A percentile compares a stretch with the other conserved stretches of the same genome.
Evolutionary conservation across 2,329 filamentous ascomycete genomes (phyloP).

Genomic region (Botrytis fragariae): DNA sequence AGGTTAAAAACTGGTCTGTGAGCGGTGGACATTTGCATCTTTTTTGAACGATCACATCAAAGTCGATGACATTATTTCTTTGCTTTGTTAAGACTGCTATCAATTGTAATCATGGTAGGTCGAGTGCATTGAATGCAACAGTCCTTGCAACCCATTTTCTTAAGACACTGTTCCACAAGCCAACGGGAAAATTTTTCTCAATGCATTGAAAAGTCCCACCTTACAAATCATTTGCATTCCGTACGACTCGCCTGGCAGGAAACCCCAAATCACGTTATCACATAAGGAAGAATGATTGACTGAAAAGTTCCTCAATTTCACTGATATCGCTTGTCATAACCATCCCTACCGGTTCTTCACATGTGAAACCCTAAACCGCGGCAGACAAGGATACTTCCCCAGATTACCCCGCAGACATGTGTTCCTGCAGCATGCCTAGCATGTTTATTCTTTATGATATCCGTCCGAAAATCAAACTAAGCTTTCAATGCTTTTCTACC

Average conservation of each 20-base stretch:
- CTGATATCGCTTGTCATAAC: neutral
- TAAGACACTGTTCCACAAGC: neutral
- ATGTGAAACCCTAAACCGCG: neutral
- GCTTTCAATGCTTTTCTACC: neutral
- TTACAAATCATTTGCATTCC: too few relatives aligned
- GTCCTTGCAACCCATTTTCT: neutral
- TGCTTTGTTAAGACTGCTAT: neutral
- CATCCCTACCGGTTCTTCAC: neutral
- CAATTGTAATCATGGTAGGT: neutral
- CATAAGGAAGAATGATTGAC: neutral
- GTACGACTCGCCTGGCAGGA: neutral
- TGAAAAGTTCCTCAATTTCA: neutral
- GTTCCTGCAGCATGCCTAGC: neutral
- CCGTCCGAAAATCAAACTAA: neutral
- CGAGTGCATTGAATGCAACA: neutral
- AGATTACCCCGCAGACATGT: slow-evolving; percentile 13
- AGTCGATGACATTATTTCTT: neutral
- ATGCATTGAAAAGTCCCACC: neutral
- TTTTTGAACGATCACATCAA: neutral
- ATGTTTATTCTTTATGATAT: neutral
- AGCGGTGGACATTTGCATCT: neutral
- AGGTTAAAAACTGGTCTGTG: neutral
- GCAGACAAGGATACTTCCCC: slow-evolving; percentile 1
- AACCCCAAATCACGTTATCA: neutral
- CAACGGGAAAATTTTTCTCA: neutral